A percentile compares a stretch with the other conserved stretches of the same genome.
These are phyloP conservation scores for Akanthomyces muscarius DNA, from an alignment of 2,329 filamentous ascomycete genomes.

Conservation along the genomic window DNA sequence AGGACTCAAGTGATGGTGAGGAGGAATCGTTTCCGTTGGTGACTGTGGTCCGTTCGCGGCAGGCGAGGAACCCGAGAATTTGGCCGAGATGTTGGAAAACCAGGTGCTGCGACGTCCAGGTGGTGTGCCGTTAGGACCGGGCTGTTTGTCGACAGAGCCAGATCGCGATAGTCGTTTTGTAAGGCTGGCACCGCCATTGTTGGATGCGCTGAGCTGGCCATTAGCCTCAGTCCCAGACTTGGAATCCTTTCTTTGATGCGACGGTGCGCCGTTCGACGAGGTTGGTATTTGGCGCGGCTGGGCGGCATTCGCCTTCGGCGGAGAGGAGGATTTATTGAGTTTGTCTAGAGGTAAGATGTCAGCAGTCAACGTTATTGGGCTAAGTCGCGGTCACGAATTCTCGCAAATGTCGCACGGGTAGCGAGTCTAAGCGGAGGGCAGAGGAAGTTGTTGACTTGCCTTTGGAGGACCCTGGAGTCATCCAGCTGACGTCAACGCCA, in stretches of 20 bases:
- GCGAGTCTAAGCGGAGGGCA: neutral
- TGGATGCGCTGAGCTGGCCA: slow-evolving; percentile 22
- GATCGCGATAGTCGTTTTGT: slow-evolving; percentile 31
- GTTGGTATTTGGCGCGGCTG: slow-evolving; percentile 33
- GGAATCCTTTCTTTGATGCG: slow-evolving; percentile 22
- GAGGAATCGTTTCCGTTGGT: slow-evolving; percentile 19
- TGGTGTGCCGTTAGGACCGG: slow-evolving; percentile 29
- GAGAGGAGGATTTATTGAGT: slow-evolving; percentile 28
- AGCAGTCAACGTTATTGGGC: neutral
- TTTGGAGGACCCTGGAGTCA: slow-evolving; percentile 76
- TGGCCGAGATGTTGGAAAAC: slow-evolving; percentile 90
- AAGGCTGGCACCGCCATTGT: slow-evolving; percentile 25
- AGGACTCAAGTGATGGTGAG: slow-evolving; percentile 13
- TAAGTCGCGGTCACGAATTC: neutral
- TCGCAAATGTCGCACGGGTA: neutral
- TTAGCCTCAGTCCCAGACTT: slow-evolving; percentile 19
- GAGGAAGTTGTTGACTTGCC: slow-evolving; percentile 49
- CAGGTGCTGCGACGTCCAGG: slow-evolving; percentile 69
- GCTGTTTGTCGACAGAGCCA: slow-evolving; percentile 33
- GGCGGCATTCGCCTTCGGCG: slow-evolving; percentile 27
- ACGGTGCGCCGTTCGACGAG: slow-evolving; percentile 22
- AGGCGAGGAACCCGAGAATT: slow-evolving; percentile 66
- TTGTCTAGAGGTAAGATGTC: slow-evolving; percentile 27
- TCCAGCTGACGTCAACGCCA: slow-evolving; percentile 85
- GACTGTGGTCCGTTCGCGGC: slow-evolving; percentile 28